phyloP scores from a whole-genome alignment of 1,284 basidiomycete species.

The Meripilus lineatus region DNA sequence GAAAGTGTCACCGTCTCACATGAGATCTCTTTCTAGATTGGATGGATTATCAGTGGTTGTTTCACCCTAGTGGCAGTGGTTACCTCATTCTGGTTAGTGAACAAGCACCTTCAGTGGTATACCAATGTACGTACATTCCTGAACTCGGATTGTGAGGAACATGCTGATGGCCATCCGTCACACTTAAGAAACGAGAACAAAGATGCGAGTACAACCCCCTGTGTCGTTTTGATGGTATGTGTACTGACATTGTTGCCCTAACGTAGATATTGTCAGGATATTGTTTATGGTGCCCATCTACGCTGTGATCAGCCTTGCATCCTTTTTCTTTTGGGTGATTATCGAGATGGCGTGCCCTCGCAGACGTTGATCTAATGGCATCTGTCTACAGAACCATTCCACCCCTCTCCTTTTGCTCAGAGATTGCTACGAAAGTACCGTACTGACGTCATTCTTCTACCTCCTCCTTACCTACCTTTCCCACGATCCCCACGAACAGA shows the following conservation, averaged over 20 bases:
- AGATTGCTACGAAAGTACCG: conserved; percentile 67
- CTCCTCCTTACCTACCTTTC: conserved; percentile 71
- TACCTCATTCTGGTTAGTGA: conserved; percentile 67
- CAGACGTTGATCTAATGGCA: neutral
- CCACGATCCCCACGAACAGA: conserved; percentile 57
- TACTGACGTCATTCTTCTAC: conserved; percentile 76
- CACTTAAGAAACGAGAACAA: conserved; percentile 61
- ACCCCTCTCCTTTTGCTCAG: conserved; percentile 59
- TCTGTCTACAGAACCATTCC: conserved; percentile 46
- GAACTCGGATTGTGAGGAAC: neutral
- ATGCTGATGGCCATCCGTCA: conserved; percentile 6
- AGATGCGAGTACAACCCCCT: conserved; percentile 40
- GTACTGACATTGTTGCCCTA: neutral
- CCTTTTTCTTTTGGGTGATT: conserved; percentile 69
- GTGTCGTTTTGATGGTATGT: neutral
- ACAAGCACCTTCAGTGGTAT: conserved; percentile 70
- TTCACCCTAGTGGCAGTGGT: conserved; percentile 53
- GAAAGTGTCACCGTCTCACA: neutral
- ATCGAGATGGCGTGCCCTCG: neutral
- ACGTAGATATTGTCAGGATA: conserved; percentile 62
- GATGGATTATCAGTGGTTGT: conserved; percentile 66
- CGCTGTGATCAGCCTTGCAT: conserved; percentile 60
- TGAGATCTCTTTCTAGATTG: conserved; percentile 39
- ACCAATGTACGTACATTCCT: conserved; percentile 44
- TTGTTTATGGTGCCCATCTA: conserved; percentile 81